Evolutionary conservation across 176 grass and related monocot species (phyloP).

Genomic region (Eleusine coracana): DNA sequence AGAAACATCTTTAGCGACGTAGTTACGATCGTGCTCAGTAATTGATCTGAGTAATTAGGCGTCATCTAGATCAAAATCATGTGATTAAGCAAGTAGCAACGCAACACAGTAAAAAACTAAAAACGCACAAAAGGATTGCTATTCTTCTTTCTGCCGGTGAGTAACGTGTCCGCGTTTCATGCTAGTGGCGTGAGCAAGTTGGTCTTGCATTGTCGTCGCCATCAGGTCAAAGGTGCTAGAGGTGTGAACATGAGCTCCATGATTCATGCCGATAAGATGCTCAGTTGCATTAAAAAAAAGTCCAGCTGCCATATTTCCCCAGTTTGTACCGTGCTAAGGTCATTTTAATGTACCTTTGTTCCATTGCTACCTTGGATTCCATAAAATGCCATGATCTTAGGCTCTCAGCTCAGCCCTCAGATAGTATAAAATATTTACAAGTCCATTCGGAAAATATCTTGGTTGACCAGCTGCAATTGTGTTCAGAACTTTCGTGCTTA

Average conservation of each 20-base stretch:
- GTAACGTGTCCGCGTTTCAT: conserved; percentile 9
- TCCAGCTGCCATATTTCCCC: background rate
- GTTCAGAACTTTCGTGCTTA: background rate
- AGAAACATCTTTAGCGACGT: background rate
- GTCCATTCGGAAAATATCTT: background rate
- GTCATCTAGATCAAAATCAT: background rate
- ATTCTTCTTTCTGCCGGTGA: background rate
- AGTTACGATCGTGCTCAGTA: background rate
- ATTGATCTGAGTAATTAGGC: background rate
- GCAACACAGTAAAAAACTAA: background rate
- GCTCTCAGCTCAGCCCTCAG: background rate
- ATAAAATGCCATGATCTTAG: background rate
- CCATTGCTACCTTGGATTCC: conserved; percentile 11
- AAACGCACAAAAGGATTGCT: background rate
- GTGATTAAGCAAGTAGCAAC: background rate
- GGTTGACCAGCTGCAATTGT: conserved; percentile 20
- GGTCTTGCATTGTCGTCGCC: background rate
- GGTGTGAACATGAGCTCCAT: background rate
- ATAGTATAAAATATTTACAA: conserved; percentile 22
- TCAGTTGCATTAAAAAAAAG: background rate
- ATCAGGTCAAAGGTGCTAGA: conserved; percentile 13
- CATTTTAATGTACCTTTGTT: background rate
- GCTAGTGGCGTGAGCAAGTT: conserved; percentile 26
- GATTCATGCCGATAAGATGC: background rate
- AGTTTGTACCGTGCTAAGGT: background rate